A percentile compares a stretch with the other conserved stretches of the same genome.
These are phyloP conservation scores for Talaromyces sp. DNA, from an alignment of 2,329 filamentous ascomycete species.

Conservation along the genomic window DNA sequence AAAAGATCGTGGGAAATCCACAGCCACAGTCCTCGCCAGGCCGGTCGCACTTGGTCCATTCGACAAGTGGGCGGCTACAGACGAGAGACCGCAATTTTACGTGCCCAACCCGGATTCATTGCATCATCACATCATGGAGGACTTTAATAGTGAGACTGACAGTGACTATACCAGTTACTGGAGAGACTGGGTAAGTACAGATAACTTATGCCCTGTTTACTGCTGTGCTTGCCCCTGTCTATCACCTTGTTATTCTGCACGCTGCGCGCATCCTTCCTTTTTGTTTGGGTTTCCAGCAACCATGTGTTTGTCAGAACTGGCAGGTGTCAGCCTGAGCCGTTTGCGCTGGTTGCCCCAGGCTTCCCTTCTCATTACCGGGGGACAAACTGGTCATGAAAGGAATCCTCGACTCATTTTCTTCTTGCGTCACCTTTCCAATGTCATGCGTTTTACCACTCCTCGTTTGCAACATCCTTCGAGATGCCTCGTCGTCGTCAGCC, in stretches of 20 bases:
- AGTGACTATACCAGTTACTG: slow-evolving; percentile 99
- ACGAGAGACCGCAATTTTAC: neutral
- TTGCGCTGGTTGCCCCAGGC: neutral
- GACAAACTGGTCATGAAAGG: neutral
- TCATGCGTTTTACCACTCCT: neutral
- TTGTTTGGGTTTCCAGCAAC: neutral
- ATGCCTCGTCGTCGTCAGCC: slow-evolving; percentile 1
- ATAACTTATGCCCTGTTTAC: neutral
- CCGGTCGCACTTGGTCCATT: slow-evolving; percentile 13
- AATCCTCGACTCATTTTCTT: neutral
- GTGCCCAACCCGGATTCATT: neutral
- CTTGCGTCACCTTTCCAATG: neutral
- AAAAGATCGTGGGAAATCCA: slow-evolving; percentile 4
- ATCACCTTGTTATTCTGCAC: too few species aligned
- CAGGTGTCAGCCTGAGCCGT: neutral
- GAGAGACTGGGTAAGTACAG: slow-evolving; percentile 86
- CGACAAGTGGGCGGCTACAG: slow-evolving; percentile 11
- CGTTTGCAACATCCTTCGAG: neutral
- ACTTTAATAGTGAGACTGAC: slow-evolving; percentile 95
- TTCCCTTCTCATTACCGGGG: neutral
- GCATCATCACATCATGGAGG: slow-evolving; percentile 64
- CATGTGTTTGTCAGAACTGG: neutral
- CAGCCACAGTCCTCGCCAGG: slow-evolving; percentile 12
- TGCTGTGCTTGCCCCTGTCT: neutral
- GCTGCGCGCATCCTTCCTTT: neutral